Evolutionary conservation across 2,329 filamentous ascomycete genomes (phyloP), one percentile per base, ranked within the genome.

Genomic region (Ceratocystis alfenasii): DNA sequence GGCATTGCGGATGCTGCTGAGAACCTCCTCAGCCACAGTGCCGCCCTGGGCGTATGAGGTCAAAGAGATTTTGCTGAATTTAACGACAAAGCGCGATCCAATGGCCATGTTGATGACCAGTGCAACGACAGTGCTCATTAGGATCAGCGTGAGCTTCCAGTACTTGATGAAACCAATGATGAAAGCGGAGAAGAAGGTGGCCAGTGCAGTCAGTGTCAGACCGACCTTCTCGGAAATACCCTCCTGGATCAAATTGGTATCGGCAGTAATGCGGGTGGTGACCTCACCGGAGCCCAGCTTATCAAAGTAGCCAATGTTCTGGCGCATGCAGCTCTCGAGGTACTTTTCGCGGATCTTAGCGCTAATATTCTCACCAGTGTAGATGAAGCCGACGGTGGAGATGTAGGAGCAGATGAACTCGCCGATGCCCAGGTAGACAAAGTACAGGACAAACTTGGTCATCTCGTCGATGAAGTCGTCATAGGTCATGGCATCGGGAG

Each of bases 291-390:
- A 88, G 63, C 92, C 93, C 15, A 96, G 81, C 72, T 94, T 94
- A 75, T 97, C 94, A 75, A 95, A 95, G 75, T 90, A 95, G 59
- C 85, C 91, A 74, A 95, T 93, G 74, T 96, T 95, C 74, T 95
- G 91, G 68, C 85, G 84, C 78, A 95, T 78, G 72, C 91, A 92
- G 69, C 88, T 90, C 70, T 86, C 82, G 5, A 99, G 82, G 71
- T 97, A 97, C 70, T 89, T 82, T 73, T 89, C 84, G 67, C 92
- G 85, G 70, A 92, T 89, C 77, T 90, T 89, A 69, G 84, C 83
- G 67, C 86, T 86, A 72, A 92, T 85, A 72, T 90, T 87, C 74
- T 93, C 89, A 66, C 89, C 89, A 0, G 85, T 87, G 72, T 90
- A 96, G 71, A 96, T 95, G 77, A 95, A 96, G 22, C 90, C 89